A percentile compares a stretch with the other conserved stretches of the same genome.
Conservation (phyloP, 164 flowering plant genomes). For the Magnolia officinalis region DNA sequence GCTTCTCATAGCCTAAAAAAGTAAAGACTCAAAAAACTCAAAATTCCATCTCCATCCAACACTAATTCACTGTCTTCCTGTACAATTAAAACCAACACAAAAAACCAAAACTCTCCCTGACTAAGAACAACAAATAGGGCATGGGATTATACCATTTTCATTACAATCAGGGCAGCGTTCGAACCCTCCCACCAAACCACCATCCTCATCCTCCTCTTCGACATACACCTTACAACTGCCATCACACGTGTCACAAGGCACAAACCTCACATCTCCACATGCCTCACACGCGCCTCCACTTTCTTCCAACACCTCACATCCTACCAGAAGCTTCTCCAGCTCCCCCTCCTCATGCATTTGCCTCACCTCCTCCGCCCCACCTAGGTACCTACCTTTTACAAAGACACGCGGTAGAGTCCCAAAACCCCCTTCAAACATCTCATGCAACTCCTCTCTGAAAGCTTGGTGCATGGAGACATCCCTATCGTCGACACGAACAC, state of each 20-base stretch:
- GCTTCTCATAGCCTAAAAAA: background rate
- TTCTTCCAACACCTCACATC: conserved; percentile 51
- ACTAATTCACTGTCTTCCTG: background rate
- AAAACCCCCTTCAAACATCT: conserved; percentile 40
- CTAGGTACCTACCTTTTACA: conserved; percentile 56
- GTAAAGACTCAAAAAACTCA: background rate
- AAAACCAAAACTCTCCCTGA: background rate
- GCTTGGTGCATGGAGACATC: conserved; percentile 90
- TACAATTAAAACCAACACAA: background rate
- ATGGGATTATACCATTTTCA: conserved; percentile 76
- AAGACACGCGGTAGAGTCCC: conserved; percentile 69
- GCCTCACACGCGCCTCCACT: conserved; percentile 50
- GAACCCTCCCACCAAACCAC: conserved; percentile 30
- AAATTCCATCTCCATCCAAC: background rate
- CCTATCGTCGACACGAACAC: conserved; percentile 70
- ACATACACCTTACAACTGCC: conserved; percentile 85
- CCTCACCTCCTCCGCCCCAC: conserved; percentile 72
- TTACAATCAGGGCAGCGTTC: conserved; percentile 82
- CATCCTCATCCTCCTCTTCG: conserved; percentile 42
- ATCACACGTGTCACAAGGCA: conserved; percentile 76
- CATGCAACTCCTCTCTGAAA: conserved; percentile 71
- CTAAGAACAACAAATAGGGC: conserved; percentile 62
- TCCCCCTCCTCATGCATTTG: conserved; percentile 71
- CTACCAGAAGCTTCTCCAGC: conserved; percentile 53
- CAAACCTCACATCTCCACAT: conserved; percentile 83